Conservation (phyloP, 2,329 filamentous ascomycete species). For the Penicillium sp. region DNA sequence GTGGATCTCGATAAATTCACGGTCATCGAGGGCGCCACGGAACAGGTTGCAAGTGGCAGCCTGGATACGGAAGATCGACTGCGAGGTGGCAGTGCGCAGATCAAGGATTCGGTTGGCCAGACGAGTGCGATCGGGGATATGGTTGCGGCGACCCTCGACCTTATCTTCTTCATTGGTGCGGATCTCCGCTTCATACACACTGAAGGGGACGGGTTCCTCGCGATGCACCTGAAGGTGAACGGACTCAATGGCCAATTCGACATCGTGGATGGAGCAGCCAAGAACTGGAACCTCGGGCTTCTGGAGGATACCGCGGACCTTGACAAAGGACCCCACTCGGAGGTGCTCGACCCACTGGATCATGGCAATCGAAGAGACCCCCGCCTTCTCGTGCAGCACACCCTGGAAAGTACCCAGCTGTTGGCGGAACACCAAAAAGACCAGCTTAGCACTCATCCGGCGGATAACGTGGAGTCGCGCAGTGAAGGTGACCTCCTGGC, state of each 20-base stretch:
- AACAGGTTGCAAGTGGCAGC: constrained; percentile 79
- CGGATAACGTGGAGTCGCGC: constrained; percentile 77
- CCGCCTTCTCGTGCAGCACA: constrained; percentile 66
- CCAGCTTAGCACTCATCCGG: constrained; percentile 77
- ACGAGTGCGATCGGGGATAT: constrained; percentile 72
- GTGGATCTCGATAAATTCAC: constrained; percentile 89
- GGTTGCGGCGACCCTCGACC: constrained; percentile 58
- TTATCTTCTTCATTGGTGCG: constrained; percentile 58
- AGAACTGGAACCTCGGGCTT: constrained; percentile 73
- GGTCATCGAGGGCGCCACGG: constrained; percentile 70
- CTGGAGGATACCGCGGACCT: constrained; percentile 73
- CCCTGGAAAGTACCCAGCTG: constrained; percentile 82
- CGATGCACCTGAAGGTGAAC: constrained; percentile 64
- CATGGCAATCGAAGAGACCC: constrained; percentile 70
- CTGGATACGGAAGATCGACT: constrained; percentile 85
- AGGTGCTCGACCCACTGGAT: constrained; percentile 86
- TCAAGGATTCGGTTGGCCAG: constrained; percentile 79
- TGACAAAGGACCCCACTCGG: constrained; percentile 74
- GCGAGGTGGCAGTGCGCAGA: constrained; percentile 80
- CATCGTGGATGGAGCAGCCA: constrained; percentile 71
- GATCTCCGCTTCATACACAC: constrained; percentile 70
- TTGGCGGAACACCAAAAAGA: constrained; percentile 85
- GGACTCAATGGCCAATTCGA: constrained; percentile 72
- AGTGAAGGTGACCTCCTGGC: constrained; percentile 65
- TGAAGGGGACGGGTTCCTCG: constrained; percentile 66